Base-by-base conservation (phyloP, 306 rosid species). In the Prunus padus region DNA sequence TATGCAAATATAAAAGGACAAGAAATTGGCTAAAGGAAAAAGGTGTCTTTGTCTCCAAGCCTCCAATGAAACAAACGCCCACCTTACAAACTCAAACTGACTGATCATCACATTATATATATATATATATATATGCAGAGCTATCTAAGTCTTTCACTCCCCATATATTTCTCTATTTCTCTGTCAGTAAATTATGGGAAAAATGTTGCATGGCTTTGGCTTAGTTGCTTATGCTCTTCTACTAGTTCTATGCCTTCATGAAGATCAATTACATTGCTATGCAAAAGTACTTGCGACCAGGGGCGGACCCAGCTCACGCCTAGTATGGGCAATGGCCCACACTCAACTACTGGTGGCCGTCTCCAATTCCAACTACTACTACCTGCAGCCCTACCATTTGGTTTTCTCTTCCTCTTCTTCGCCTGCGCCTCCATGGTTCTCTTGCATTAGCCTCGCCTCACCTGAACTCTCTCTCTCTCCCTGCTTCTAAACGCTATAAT, bases 281-380 rank as follows among this genome's bases (percentile, higher is more conserved):
- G 75, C 63, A 37, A 54, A 44, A 37, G 44, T 69, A 18, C 23
- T 20, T 8, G 8, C 10, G 19, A 57, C 20, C 4, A 56, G 81
- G n/a, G n/a, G n/a, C n/a, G n/a, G n/a, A n/a, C n/a, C n/a, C n/a
- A n/a, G n/a, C n/a, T n/a, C n/a, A n/a, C n/a, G n/a, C n/a, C n/a
- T n/a, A n/a, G n/a, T n/a, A n/a, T n/a, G n/a, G n/a, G n/a, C n/a
- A n/a, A n/a, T n/a, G n/a, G n/a, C n/a, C n/a, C n/a, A n/a, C n/a
- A n/a, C n/a, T n/a, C n/a, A n/a, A n/a, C n/a, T 76, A 71, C 84
- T 65, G 65, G 73, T 82, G 81, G 64, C 87, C 80, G 90, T 90
- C 96, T 84, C 80, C 62, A 42, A 68, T 69, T 75, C 44, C 82
- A 62, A 54, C 69, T 75, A 79, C 78, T 18, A n/a, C 71, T 49